Evolutionary conservation across 768 basidiomycete genomes (phyloP).

Genomic region (Termitomyces sp.): DNA sequence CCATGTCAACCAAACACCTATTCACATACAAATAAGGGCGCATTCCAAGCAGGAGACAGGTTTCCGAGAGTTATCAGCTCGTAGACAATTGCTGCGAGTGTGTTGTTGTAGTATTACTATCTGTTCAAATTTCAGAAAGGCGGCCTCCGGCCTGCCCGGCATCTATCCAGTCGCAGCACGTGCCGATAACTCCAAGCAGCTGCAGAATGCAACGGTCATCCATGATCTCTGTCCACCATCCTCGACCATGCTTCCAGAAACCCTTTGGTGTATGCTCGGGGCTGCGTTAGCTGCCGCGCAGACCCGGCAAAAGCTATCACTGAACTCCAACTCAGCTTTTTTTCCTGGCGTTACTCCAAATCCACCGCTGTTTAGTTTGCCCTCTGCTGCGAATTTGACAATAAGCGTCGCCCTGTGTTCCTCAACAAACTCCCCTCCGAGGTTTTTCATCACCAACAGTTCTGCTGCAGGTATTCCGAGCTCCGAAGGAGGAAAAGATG

Average conservation of each 20-base stretch:
- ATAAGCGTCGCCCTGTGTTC: conserved; percentile 52
- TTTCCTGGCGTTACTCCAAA: conserved; percentile 24
- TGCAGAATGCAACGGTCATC: too few relatives aligned
- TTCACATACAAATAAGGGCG: too few relatives aligned
- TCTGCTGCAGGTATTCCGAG: conserved; percentile 33
- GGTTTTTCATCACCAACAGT: conserved; percentile 60
- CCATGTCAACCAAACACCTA: too few relatives aligned
- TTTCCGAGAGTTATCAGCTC: too few relatives aligned
- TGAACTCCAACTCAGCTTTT: conserved; percentile 36
- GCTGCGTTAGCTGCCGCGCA: conserved; percentile 30
- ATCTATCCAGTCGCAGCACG: too few relatives aligned
- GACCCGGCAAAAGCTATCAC: conserved; percentile 23
- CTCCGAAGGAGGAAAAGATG: conserved; percentile 32
- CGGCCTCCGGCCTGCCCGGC: too few relatives aligned
- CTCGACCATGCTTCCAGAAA: conserved; percentile 29
- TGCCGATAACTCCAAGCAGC: not conserved
- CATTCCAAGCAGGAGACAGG: too few relatives aligned
- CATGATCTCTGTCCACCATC: not conserved
- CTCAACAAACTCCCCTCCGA: conserved; percentile 30
- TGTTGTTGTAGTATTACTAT: too few relatives aligned
- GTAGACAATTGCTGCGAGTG: too few relatives aligned
- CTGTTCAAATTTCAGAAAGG: too few relatives aligned
- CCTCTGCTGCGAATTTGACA: conserved; percentile 32
- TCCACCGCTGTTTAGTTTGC: conserved; percentile 38
- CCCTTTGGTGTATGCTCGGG: conserved; percentile 31